Percentiles rank a stretch among this genome's conserved stretches.
Evolutionary conservation across 345 rosid species (phyloP).

Genomic region (Populus ilicifolia): DNA sequence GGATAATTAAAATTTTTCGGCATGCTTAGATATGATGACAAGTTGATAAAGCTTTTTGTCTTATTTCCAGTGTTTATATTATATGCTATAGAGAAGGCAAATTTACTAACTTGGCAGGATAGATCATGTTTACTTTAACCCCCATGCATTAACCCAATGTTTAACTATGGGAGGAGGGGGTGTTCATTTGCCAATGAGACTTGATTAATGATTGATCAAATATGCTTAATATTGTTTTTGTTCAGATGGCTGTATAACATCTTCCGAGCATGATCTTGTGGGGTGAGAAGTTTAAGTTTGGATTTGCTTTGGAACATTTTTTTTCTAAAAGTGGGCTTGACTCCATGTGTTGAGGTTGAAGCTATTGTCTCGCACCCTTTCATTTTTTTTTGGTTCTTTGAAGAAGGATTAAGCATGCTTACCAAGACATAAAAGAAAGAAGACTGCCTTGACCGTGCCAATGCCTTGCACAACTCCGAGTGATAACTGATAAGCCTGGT

Average conservation of each 20-base stretch:
- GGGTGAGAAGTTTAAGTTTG: not conserved
- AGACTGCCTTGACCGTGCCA: not conserved
- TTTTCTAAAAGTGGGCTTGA: not conserved
- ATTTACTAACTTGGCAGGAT: not conserved
- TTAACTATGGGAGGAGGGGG: not conserved
- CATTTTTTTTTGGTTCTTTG: not conserved
- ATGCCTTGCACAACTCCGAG: not conserved
- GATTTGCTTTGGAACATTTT: not conserved
- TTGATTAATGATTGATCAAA: not conserved
- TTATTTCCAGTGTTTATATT: not conserved
- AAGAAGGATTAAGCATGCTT: not conserved
- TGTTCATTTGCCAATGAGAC: not conserved
- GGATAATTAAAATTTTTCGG: not conserved
- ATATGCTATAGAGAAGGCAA: not conserved
- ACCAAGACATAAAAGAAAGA: not conserved
- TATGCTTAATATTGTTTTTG: not conserved
- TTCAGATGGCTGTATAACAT: not conserved
- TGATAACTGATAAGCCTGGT: not conserved
- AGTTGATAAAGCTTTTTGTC: not conserved
- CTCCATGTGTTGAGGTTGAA: not conserved
- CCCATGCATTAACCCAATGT: not conserved
- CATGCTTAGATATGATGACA: slow-evolving; percentile 3
- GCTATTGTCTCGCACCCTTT: not conserved
- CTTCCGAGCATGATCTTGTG: not conserved
- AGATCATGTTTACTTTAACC: not conserved